Evolutionary conservation across 2,329 filamentous ascomycete species (phyloP).

Genomic region (Ceratocystis variospora): DNA sequence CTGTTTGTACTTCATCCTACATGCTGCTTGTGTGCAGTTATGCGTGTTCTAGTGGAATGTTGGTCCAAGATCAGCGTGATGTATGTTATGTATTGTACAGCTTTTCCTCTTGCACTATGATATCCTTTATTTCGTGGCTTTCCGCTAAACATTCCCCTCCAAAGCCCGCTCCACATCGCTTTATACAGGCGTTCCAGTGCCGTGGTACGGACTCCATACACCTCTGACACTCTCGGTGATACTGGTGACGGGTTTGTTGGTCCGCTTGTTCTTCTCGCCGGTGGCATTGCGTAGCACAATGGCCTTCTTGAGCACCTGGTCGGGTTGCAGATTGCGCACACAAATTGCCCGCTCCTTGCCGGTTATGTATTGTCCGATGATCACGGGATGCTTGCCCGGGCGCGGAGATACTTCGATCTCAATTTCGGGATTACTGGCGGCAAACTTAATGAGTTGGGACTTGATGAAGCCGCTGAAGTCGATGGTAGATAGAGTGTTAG

Average conservation of each 20-base stretch:
- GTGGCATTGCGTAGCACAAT: slow-evolving; percentile 59
- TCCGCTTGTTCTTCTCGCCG: slow-evolving; percentile 56
- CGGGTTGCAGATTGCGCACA: slow-evolving; percentile 69
- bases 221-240: slow-evolving; percentile 54
- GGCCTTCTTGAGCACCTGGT: slow-evolving; percentile 69
- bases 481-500: slow-evolving; percentile 22
- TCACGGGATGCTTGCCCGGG: slow-evolving; percentile 76
- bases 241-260: slow-evolving; percentile 50
- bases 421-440: slow-evolving; percentile 67
- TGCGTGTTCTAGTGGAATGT: too few species aligned
- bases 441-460: slow-evolving; percentile 61
- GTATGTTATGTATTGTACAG: slow-evolving; percentile 13
- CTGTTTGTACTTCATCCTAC: too few species aligned
- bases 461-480: slow-evolving; percentile 63
- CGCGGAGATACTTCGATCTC: slow-evolving; percentile 86
- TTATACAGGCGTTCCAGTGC: slow-evolving; percentile 42
- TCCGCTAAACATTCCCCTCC: neutral
- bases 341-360: slow-evolving; percentile 74
- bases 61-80: slow-evolving; percentile 19
- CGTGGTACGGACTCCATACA: slow-evolving; percentile 58
- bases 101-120: neutral
- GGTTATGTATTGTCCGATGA: slow-evolving; percentile 87
- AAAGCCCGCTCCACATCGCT: neutral
- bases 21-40: too few species aligned
- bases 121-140: neutral